Percentiles rank a stretch among this genome's conserved stretches.
Evolutionary conservation across 1,139 yeast species (phyloP).

Genomic region (Saccharomyces hybrid): DNA sequence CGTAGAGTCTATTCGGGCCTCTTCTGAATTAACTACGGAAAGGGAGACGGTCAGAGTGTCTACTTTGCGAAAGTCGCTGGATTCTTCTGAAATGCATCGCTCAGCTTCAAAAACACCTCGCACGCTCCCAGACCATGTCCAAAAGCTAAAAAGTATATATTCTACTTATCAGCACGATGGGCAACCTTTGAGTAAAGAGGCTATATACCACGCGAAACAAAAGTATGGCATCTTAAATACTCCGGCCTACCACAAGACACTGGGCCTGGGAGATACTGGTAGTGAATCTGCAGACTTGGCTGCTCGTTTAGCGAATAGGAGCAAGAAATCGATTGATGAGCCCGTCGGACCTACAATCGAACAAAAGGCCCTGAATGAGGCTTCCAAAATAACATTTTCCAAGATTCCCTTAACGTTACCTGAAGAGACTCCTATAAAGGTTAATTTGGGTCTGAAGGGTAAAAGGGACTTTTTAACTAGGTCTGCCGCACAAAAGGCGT

Average conservation of each 20-base stretch:
- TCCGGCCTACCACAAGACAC: constrained; percentile 1
- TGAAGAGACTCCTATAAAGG: not conserved
- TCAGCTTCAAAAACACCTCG: not conserved
- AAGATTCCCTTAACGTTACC: not conserved
- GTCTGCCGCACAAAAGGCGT: not conserved
- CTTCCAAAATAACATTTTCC: not conserved
- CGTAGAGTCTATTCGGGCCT: not conserved
- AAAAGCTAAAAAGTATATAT: not conserved
- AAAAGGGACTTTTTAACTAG: not conserved
- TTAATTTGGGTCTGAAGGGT: not conserved
- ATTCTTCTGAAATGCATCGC: not conserved
- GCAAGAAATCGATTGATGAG: not conserved
- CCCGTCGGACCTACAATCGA: not conserved
- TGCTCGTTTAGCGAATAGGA: not conserved
- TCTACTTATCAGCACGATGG: constrained; percentile 49
- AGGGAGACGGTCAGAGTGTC: not conserved
- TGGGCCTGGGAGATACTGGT: not conserved
- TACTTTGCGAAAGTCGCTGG: not conserved
- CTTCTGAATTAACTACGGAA: not conserved
- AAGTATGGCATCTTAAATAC: constrained; percentile 41
- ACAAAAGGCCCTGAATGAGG: not conserved
- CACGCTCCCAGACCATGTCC: not conserved
- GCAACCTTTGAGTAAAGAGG: constrained; percentile 58
- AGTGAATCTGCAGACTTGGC: not conserved
- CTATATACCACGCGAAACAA: constrained; percentile 62